These are phyloP conservation scores for Amborella trichopoda DNA, from an alignment of 164 flowering plant genomes.

Conservation along the genomic window DNA sequence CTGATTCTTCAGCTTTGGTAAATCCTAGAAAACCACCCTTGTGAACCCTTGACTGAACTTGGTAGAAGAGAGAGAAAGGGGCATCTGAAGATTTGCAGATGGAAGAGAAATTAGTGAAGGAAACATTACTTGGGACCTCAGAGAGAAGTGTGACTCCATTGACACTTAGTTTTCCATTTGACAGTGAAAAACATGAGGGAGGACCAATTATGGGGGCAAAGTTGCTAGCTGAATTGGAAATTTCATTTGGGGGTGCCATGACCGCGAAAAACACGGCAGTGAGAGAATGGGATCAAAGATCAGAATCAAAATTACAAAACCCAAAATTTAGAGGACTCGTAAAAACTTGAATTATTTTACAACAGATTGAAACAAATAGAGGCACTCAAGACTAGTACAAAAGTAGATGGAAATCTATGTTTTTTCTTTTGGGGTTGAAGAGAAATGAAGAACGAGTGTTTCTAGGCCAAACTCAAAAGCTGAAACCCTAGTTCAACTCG, in stretches of 20 bases:
- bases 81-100: conserved; percentile 30
- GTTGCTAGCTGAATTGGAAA: conserved; percentile 6
- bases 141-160: conserved; percentile 46
- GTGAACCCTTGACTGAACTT: conserved; percentile 28
- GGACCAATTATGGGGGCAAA: background rate
- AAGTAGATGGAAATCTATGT: too few relatives aligned
- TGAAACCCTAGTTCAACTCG: too few relatives aligned
- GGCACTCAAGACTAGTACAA: background rate
- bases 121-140: conserved; percentile 58
- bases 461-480: too few relatives aligned
- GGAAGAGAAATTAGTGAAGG: conserved; percentile 31
- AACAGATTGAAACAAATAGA: background rate
- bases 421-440: too few relatives aligned
- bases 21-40: conserved; percentile 43
- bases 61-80: conserved; percentile 32
- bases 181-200: conserved; percentile 22
- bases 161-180: conserved; percentile 34
- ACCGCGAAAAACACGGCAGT: conserved; percentile 9
- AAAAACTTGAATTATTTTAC: background rate
- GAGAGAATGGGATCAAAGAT: background rate
- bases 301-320: background rate
- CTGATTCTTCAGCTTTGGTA: conserved; percentile 22
- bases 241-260: conserved; percentile 42
- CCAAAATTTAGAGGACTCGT: background rate
- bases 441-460: too few relatives aligned